Evolutionary conservation across 129 eudicot genomes (phyloP).

Genomic region (Flaveria brownii): DNA sequence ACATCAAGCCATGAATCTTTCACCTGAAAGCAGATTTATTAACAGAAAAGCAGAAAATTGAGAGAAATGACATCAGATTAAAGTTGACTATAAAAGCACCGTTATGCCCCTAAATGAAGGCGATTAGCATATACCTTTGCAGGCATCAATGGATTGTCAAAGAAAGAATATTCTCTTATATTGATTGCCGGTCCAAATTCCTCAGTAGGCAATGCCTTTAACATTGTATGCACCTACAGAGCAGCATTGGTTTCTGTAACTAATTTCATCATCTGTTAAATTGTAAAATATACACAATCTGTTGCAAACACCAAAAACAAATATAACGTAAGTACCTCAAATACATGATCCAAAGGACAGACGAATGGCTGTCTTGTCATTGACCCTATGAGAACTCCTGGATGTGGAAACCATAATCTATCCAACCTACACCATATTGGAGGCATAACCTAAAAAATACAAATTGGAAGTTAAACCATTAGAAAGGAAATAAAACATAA

Average conservation of each 20-base stretch:
- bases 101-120: slow-evolving; percentile 7
- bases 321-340: slow-evolving; percentile 61
- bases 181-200: slow-evolving; percentile 78
- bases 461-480: not conserved
- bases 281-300: not conserved
- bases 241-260: slow-evolving; percentile 5
- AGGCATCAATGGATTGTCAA: slow-evolving; percentile 78
- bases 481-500: not conserved
- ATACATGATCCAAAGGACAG: slow-evolving; percentile 93
- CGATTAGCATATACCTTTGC: slow-evolving; percentile 51
- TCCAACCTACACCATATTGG: slow-evolving; percentile 99
- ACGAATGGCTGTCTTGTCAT: slow-evolving; percentile 87
- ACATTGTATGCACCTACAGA: slow-evolving; percentile 77
- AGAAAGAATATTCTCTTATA: slow-evolving; percentile 81
- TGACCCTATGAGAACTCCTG: slow-evolving; percentile 75
- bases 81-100: slow-evolving; percentile 19
- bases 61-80: not conserved
- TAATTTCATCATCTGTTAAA: not conserved
- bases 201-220: slow-evolving; percentile 61
- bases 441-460: slow-evolving; percentile 81
- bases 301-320: not conserved
- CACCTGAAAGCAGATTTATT: slow-evolving; percentile 46
- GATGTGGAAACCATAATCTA: slow-evolving; percentile 98
- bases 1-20: slow-evolving; percentile 98
- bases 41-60: not conserved